Conservation (phyloP, 1,284 basidiomycete species). For the Somion occarium region DNA sequence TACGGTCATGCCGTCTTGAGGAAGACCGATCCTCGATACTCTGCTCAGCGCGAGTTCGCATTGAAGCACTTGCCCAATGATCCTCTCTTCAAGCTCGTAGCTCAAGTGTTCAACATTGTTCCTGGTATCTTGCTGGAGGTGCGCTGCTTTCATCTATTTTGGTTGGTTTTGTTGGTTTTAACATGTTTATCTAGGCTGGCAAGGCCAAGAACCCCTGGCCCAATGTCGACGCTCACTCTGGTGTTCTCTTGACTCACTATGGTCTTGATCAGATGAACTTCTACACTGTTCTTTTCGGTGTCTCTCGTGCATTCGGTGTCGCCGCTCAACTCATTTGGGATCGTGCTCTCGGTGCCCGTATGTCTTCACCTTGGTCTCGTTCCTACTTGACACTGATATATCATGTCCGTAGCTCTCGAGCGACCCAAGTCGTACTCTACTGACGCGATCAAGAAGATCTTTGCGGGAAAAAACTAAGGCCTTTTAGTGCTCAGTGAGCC, state of each 20-base stretch:
- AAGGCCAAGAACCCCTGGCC: conserved; percentile 94
- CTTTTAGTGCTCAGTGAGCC: background rate
- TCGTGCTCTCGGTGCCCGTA: conserved; percentile 89
- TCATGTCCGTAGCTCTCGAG: conserved; percentile 58
- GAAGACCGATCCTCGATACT: conserved; percentile 98
- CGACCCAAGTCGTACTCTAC: conserved; percentile 86
- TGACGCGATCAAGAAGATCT: conserved; percentile 71
- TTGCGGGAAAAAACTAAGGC: conserved; percentile 43
- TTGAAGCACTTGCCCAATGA: conserved; percentile 85
- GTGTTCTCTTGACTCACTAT: conserved; percentile 90
- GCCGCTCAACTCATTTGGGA: conserved; percentile 92
- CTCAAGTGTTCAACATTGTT: conserved; percentile 90
- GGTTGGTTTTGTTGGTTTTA: conserved; percentile 4
- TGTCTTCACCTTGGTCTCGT: conserved; percentile 26
- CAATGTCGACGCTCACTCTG: conserved; percentile 97
- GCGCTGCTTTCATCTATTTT: conserved; percentile 6
- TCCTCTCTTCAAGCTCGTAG: conserved; percentile 90
- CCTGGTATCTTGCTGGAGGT: conserved; percentile 90
- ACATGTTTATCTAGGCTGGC: conserved; percentile 52
- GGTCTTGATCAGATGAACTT: conserved; percentile 88
- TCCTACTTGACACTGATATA: conserved; percentile 7
- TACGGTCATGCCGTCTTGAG: conserved; percentile 96
- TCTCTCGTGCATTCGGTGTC: conserved; percentile 90
- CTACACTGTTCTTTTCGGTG: conserved; percentile 97
- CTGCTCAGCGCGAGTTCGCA: conserved; percentile 92